A percentile compares a stretch with the other conserved stretches of the same genome.
Conservation (phyloP, 2,329 filamentous ascomycete species). For the Rasamsonia emersonii region DNA sequence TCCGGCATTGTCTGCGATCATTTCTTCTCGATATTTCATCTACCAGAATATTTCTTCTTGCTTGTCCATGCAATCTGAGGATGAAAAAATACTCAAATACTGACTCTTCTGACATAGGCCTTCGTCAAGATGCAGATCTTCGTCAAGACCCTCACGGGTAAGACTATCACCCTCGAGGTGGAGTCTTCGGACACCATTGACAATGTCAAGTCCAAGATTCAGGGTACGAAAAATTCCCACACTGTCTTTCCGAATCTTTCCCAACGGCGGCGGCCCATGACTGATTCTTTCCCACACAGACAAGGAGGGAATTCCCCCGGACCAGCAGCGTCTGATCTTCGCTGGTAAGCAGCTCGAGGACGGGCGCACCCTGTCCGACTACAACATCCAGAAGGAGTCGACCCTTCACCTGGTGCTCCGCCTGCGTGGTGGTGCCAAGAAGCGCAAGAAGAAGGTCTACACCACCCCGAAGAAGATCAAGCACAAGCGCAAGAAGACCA, state of each 20-base stretch:
- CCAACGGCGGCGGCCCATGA: constrained; percentile 4
- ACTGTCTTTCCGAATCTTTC: neutral
- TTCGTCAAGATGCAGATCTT: constrained; percentile 46
- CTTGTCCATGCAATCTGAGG: neutral
- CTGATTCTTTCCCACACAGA: constrained; percentile 53
- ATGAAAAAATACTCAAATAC: constrained; percentile 8
- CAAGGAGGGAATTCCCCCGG: constrained; percentile 99
- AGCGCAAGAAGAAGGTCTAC: constrained; percentile 99
- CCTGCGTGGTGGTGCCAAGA: constrained; percentile 98
- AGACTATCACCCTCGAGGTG: constrained; percentile 99
- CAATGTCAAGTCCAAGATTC: constrained; percentile 99
- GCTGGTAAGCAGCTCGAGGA: constrained; percentile 99
- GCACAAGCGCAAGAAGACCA: constrained; percentile 99
- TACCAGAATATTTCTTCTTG: neutral
- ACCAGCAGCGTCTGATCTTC: constrained; percentile 99
- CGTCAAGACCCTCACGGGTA: constrained; percentile 77
- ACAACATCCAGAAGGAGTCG: constrained; percentile 99
- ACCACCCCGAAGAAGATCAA: constrained; percentile 99
- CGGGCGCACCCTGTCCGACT: constrained; percentile 96
- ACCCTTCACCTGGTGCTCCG: constrained; percentile 97
- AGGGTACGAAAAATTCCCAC: constrained; percentile 45
- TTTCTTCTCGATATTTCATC: constrained; percentile 1
- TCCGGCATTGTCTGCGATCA: too few species aligned
- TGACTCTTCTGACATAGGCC: constrained; percentile 22
- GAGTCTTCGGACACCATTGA: constrained; percentile 99